Evolutionary conservation across 228 moss, liverwort and hornwort species (phyloP), one percentile per base, ranked within the genome.

Genomic region (Sphagnum magellanicum): DNA sequence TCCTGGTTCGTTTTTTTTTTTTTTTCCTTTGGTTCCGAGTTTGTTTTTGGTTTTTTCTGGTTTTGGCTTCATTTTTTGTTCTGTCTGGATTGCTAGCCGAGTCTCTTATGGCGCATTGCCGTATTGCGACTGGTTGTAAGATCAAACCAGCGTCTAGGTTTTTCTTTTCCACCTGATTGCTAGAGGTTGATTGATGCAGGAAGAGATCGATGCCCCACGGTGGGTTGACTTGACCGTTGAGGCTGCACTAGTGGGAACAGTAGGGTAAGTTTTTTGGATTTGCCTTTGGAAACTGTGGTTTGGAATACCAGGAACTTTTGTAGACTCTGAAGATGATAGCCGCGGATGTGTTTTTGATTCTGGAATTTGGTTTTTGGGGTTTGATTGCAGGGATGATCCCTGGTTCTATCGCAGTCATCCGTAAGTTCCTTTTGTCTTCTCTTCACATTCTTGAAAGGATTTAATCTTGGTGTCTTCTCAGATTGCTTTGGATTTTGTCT

Each of bases 191-290:
- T 68, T 73, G 64, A 72, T 71, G 52, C 88, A 97, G 97, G 98
- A 91, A 61, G 87, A 98, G 70, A 91, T 98, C 70, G 92, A 98
- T 81, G 98, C 98, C 60, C 98, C 98, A 6, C 90, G 90, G 77
- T 98, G 93, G 93, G 87, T 78, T 70, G 98, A 98, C 73, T 77
- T 98, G 66, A 87, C 73, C 81, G 81, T 83, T 61, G 98, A 98
- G 77, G 90, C 87, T 75, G 81, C 85, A 49, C 74, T 89, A 77
- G 88, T 88, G 71, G 92, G 81, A 77, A 83, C 79, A 48, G 74
- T 85, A 65, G 93, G 98, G 98, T 98, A 80, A 63, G 78, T 67
- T 65, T 13, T 12, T 48, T 65, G 0, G 2, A 65, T 65, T 12
- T 5, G 16, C 16, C 13, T 11, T 48, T 17, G 47, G 6, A 10